Conservation (phyloP, 148 eudicot genomes). For the Rhododendron ferrugineum region DNA sequence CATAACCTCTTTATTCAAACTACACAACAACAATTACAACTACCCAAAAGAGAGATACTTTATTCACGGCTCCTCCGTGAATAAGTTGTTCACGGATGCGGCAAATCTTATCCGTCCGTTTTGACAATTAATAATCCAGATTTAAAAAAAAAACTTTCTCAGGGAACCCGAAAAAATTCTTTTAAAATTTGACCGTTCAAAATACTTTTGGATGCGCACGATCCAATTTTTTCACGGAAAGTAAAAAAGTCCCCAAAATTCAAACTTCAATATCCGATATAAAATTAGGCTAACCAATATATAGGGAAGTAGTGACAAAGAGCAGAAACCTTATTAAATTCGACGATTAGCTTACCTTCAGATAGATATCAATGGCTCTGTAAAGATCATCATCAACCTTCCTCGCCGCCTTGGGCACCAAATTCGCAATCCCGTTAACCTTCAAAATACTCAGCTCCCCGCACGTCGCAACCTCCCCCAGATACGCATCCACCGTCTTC, state of each 20-base stretch:
- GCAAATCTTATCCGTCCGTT: too few species aligned
- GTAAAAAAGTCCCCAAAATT: too few species aligned
- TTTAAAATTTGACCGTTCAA: too few species aligned
- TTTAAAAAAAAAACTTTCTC: too few species aligned
- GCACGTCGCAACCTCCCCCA: conserved; percentile 71
- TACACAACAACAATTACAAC: too few species aligned
- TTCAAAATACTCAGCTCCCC: conserved; percentile 73
- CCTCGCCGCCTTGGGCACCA: conserved; percentile 76
- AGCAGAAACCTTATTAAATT: neutral
- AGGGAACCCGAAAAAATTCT: too few species aligned
- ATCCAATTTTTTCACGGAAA: too few species aligned
- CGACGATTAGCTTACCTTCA: conserved; percentile 37
- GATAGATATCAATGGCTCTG: conserved; percentile 82
- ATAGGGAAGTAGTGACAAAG: neutral
- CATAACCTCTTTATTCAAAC: too few species aligned
- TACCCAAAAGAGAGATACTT: too few species aligned
- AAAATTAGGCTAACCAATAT: neutral
- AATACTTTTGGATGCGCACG: too few species aligned
- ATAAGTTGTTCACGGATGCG: too few species aligned
- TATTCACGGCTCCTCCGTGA: too few species aligned
- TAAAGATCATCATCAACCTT: conserved; percentile 84
- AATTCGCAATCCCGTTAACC: conserved; percentile 84
- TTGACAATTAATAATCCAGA: fast-evolving
- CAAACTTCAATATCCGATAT: neutral
- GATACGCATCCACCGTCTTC: conserved; percentile 77